Conservation (phyloP, 2,329 filamentous ascomycete species). For the Purpureocillium takamizusanense region DNA sequence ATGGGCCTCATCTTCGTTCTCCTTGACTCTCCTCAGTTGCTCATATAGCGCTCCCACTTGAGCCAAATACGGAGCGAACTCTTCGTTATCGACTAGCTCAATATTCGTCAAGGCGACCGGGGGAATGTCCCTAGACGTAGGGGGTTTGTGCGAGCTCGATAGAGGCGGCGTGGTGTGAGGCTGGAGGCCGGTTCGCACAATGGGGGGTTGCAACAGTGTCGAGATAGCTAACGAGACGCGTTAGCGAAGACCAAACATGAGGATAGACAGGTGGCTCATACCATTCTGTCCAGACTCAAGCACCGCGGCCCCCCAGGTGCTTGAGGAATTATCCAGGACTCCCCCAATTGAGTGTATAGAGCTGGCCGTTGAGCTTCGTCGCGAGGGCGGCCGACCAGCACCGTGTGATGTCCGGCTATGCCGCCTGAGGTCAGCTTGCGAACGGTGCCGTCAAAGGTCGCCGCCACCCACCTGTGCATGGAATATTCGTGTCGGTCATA, state of each 20-base stretch:
- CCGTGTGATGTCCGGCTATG: constrained; percentile 31
- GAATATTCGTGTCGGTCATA: constrained; percentile 48
- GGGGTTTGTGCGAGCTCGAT: constrained; percentile 69
- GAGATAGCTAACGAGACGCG: constrained; percentile 60
- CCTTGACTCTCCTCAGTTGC: constrained; percentile 75
- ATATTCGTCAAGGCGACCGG: constrained; percentile 89
- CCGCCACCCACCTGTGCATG: constrained; percentile 44
- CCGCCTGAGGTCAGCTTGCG: constrained; percentile 12
- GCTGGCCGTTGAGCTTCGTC: constrained; percentile 77
- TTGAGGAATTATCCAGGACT: constrained; percentile 62
- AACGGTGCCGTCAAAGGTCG: constrained; percentile 10
- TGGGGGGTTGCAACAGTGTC: constrained; percentile 83
- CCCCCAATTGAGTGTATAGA: constrained; percentile 83
- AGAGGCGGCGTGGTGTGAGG: constrained; percentile 64
- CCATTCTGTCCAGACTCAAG: constrained; percentile 78
- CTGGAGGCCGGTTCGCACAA: constrained; percentile 77
- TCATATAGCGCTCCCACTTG: constrained; percentile 86
- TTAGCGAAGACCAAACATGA: neutral
- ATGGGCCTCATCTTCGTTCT: constrained; percentile 57
- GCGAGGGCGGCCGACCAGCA: constrained; percentile 37
- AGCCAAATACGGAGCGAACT: constrained; percentile 75
- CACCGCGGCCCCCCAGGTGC: constrained; percentile 44
- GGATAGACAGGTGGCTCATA: constrained; percentile 21
- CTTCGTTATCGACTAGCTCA: constrained; percentile 65
- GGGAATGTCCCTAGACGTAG: constrained; percentile 82